phyloP scores from a whole-genome alignment of 208 protist species.

The Crithidia bombi region DNA sequence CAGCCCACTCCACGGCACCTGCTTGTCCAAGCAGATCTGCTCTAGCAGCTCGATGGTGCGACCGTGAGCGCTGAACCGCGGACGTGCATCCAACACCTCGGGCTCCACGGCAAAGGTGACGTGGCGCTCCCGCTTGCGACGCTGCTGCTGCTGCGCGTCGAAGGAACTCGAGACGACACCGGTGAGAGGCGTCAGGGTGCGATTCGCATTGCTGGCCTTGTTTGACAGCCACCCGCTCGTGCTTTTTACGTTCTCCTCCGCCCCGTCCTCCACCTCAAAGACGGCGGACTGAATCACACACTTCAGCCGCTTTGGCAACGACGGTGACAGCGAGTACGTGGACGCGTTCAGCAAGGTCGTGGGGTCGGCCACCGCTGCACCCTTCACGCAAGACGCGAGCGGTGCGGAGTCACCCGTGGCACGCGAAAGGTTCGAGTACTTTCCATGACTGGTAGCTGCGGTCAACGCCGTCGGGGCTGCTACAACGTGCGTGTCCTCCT shows the following conservation, averaged over 20 bases:
- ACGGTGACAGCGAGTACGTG: background rate
- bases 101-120: conserved; percentile 37
- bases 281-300: conserved; percentile 31
- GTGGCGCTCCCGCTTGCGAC: conserved; percentile 14
- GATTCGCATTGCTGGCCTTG: background rate
- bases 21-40: conserved; percentile 38
- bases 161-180: background rate
- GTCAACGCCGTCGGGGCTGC: background rate
- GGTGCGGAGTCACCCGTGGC: conserved; percentile 4
- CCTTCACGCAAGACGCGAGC: conserved; percentile 19
- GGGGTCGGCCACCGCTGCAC: background rate
- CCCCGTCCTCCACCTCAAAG: conserved; percentile 8
- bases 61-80: conserved; percentile 24
- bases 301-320: conserved; percentile 27
- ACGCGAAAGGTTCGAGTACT: background rate
- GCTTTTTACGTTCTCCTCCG: background rate
- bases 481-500: background rate
- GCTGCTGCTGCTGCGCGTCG: conserved; percentile 5
- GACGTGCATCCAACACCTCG: conserved; percentile 31
- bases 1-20: conserved; percentile 19
- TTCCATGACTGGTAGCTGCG: background rate
- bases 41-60: conserved; percentile 33
- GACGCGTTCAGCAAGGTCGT: background rate
- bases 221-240: background rate
- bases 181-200: background rate